Evolutionary conservation across 345 rosid genomes (phyloP).

Genomic region (Citropsis articulata): DNA sequence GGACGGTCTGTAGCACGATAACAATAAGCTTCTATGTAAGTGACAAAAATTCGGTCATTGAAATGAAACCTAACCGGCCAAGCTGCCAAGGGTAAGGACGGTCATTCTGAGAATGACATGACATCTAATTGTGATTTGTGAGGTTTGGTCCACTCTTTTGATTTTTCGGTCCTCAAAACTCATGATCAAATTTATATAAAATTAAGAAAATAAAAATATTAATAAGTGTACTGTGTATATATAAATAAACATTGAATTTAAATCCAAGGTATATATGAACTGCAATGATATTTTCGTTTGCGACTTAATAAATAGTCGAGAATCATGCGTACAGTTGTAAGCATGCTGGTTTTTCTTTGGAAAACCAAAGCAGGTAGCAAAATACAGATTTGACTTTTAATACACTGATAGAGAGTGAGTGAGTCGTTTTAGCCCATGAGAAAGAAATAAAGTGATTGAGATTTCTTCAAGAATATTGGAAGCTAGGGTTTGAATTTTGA

Average conservation of each 20-base stretch:
- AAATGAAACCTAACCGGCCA: neutral
- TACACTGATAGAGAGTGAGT: conserved; percentile 21
- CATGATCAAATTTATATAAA: too few species aligned
- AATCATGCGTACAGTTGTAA: neutral
- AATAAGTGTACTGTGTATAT: neutral
- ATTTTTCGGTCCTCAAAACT: neutral
- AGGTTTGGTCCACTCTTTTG: neutral
- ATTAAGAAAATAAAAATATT: too few species aligned
- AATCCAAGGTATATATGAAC: too few species aligned
- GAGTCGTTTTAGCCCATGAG: conserved; percentile 10
- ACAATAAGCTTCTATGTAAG: too few species aligned
- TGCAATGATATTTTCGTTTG: too few species aligned
- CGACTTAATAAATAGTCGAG: conserved; percentile 15
- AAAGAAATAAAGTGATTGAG: conserved; percentile 6
- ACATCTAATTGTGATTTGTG: neutral
- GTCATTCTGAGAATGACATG: neutral
- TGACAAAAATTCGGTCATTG: neutral
- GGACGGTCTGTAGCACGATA: too few species aligned
- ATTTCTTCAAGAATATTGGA: neutral
- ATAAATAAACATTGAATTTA: too few species aligned
- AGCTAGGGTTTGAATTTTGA: conserved; percentile 1
- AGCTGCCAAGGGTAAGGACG: neutral
- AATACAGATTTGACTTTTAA: conserved; percentile 20
- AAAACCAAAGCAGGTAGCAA: conserved; percentile 6
- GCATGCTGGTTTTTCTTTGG: neutral